Evolutionary conservation across 345 rosid species (phyloP), one percentile per base, ranked within the genome.

Genomic region (Gossypium anomalum): DNA sequence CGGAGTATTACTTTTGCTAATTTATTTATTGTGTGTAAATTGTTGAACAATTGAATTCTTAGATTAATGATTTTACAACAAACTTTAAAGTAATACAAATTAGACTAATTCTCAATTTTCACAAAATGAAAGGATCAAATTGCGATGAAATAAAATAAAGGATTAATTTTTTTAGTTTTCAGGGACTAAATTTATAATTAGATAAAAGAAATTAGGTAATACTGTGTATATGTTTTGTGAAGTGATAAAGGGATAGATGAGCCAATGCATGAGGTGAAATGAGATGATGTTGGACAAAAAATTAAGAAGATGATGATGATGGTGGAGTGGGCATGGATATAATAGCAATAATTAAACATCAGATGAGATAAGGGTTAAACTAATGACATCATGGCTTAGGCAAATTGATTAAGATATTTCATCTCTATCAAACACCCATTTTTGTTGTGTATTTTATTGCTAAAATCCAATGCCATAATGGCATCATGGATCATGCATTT

Each of bases 331-430:
- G 71, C 67, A 57, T 57, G 64, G 38, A 45, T 20, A 49, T 69
- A 43, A 7, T 55, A 41, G 34, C 51, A 57, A 64, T 57, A 53
- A 27, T 23, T 25, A 25, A 57, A 20, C 62, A 25, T 59, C 17
- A 0, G 14, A 52, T 58, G 41, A 19, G 56, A 76, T 44, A 70
- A 55, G 69, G 49, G 79, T 71, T 79, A 64, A 17, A 23, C 72
- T 52, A 75, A 64, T 78, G 86, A 72, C 80, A 78, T 80, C 83
- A 73, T 75, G 78, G 83, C 67, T 60, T 76, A 64, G 78, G 77
- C 80, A 73, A 78, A 16, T 72, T 58, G 73, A 80, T 72, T 13
- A 27, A 72, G 70, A 41, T 9, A 16, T 68, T 16, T 13, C 56
- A 75, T 73, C 47, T 11, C 14, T 27, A 7, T 34, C 44, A 29